Conservation (phyloP, 2,329 filamentous ascomycete species). For the Penicillium sp. region DNA sequence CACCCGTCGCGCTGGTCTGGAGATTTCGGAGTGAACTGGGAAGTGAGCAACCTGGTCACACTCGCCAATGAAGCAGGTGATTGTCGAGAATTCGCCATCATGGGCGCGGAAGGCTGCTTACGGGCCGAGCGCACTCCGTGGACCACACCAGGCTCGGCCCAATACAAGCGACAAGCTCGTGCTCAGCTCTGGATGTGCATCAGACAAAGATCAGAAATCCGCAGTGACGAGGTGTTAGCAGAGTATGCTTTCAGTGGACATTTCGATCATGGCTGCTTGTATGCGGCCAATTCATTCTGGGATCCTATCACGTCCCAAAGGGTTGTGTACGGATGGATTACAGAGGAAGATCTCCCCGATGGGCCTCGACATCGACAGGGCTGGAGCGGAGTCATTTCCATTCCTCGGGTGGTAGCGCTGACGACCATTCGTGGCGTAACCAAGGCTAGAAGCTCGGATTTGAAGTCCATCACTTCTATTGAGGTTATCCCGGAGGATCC, state of each 20-base stretch:
- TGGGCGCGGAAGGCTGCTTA: conserved; percentile 43
- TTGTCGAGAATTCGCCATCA: conserved; percentile 39
- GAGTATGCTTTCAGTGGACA: conserved; percentile 40
- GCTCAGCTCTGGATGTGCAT: conserved; percentile 45
- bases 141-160: conserved; percentile 5
- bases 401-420: conserved; percentile 43
- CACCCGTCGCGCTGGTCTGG: conserved; percentile 43
- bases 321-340: conserved; percentile 48
- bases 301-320: conserved; percentile 39
- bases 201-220: conserved; percentile 11
- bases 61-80: conserved; percentile 29
- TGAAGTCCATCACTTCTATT: conserved; percentile 41
- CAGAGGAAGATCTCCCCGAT: conserved; percentile 46
- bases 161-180: conserved; percentile 22
- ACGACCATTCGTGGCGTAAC: conserved; percentile 34
- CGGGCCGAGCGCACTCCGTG: conserved; percentile 3
- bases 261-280: conserved; percentile 46
- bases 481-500: conserved; percentile 20
- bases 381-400: conserved; percentile 46
- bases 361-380: conserved; percentile 40
- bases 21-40: conserved; percentile 49
- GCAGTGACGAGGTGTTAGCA: conserved; percentile 18
- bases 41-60: conserved; percentile 45
- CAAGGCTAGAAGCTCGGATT: conserved; percentile 29
- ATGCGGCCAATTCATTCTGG: conserved; percentile 47